Conservation (phyloP, 1,139 yeast species). For the Taphrina wiesneri region DNA sequence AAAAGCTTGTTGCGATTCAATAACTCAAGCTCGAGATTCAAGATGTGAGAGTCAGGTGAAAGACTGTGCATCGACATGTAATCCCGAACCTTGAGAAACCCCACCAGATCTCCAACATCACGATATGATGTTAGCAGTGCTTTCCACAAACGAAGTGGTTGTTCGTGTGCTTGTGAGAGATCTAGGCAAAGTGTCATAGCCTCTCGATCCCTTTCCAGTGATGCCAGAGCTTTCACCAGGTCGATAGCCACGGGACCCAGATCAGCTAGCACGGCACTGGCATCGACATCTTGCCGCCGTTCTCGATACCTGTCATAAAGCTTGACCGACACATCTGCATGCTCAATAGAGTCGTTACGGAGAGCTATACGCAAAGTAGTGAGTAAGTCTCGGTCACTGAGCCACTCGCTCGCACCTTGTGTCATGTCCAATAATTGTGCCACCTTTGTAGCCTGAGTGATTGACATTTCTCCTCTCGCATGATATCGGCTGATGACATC, state of each 20-base stretch:
- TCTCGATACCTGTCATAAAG: slow-evolving; percentile 1
- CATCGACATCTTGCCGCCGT: not conserved
- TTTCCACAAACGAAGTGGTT: slow-evolving; percentile 10
- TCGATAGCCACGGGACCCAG: not conserved
- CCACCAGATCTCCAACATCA: slow-evolving; percentile 5
- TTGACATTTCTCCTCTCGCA: not conserved
- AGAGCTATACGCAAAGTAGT: slow-evolving; percentile 7
- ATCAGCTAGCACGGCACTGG: not conserved
- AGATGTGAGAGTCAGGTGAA: slow-evolving; percentile 1
- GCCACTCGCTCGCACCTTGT: not conserved
- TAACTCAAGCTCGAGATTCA: slow-evolving; percentile 17
- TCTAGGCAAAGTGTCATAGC: slow-evolving; percentile 4
- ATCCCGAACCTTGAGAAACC: slow-evolving; percentile 16
- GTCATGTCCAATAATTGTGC: slow-evolving; percentile 1
- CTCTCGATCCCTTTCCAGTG: not conserved
- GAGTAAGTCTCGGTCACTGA: not conserved
- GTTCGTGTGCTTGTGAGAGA: not conserved
- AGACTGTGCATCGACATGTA: slow-evolving; percentile 9
- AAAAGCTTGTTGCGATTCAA: not conserved
- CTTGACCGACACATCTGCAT: not conserved
- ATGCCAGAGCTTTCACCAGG: slow-evolving; percentile 5
- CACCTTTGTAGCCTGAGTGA: not conserved
- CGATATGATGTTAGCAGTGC: slow-evolving; percentile 12
- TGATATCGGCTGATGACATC: slow-evolving; percentile 1
- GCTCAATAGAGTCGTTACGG: slow-evolving; percentile 3